Conservation (phyloP, 441 rosid species). For the Euphorbia schlechtendalii region DNA sequence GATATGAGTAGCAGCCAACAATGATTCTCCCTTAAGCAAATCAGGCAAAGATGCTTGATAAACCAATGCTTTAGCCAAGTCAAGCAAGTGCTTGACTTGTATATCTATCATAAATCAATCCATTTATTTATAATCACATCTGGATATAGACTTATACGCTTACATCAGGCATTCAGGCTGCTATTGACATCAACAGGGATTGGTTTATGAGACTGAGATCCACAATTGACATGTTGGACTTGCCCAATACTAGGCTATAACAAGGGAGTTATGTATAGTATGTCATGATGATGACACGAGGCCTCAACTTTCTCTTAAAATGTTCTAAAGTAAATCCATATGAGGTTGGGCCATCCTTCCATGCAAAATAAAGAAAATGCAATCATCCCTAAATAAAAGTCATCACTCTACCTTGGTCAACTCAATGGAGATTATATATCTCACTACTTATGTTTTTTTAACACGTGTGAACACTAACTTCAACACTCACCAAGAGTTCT, state of each 20-base stretch:
- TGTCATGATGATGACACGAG: neutral
- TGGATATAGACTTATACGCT: too few relatives aligned
- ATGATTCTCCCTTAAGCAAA: too few relatives aligned
- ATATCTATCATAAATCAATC: too few relatives aligned
- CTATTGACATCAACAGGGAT: constrained; percentile 9
- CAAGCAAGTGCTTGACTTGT: too few relatives aligned
- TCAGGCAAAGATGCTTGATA: too few relatives aligned
- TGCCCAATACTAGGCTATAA: constrained; percentile 7
- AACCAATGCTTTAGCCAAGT: too few relatives aligned
- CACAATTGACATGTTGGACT: constrained; percentile 9
- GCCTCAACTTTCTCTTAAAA: neutral
- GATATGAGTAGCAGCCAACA: too few relatives aligned
- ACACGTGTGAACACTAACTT: neutral
- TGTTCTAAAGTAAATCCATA: too few relatives aligned
- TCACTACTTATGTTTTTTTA: neutral
- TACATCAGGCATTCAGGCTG: neutral
- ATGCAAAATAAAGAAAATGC: neutral
- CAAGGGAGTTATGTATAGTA: neutral
- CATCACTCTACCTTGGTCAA: neutral
- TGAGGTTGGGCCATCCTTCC: neutral
- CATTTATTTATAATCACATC: too few relatives aligned
- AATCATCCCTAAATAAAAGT: neutral
- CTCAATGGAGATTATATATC: neutral
- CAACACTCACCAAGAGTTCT: neutral
- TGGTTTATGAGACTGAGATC: constrained; percentile 10